Conservation (phyloP, 139 green algal species). For the Tetradesmus lagerheimii region DNA sequence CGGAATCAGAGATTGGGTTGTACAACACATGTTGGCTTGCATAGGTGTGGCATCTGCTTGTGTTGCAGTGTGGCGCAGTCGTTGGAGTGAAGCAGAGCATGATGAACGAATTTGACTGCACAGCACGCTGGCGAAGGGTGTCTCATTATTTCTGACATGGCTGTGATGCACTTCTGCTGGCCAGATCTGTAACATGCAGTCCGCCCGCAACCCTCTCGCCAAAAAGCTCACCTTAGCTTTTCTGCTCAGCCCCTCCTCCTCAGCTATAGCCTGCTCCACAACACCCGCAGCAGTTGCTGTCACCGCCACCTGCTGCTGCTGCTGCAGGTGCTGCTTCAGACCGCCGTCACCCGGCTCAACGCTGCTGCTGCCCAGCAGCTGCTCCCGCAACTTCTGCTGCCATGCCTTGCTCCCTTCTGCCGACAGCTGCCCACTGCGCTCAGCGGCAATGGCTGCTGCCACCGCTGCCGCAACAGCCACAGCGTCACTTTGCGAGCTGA, state of each 20-base stretch:
- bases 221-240: background rate
- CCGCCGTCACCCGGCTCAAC: background rate
- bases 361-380: constrained; percentile 9
- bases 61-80: too few relatives aligned
- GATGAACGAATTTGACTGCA: too few relatives aligned
- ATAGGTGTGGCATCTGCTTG: too few relatives aligned
- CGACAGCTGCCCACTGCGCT: background rate
- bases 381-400: constrained; percentile 24
- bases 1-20: too few relatives aligned
- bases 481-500: background rate
- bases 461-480: background rate
- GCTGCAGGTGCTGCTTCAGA: background rate
- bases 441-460: background rate
- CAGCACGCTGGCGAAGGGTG: too few relatives aligned
- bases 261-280: background rate
- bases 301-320: background rate
- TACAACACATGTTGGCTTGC: too few relatives aligned
- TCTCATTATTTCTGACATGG: too few relatives aligned
- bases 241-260: background rate
- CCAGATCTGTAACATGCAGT: too few relatives aligned
- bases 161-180: too few relatives aligned
- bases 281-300: background rate
- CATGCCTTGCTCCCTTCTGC: background rate
- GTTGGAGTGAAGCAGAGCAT: too few relatives aligned
- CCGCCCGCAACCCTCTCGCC: too few relatives aligned